phyloP scores from a whole-genome alignment of 768 basidiomycete species.

The Amanita muscaria region DNA sequence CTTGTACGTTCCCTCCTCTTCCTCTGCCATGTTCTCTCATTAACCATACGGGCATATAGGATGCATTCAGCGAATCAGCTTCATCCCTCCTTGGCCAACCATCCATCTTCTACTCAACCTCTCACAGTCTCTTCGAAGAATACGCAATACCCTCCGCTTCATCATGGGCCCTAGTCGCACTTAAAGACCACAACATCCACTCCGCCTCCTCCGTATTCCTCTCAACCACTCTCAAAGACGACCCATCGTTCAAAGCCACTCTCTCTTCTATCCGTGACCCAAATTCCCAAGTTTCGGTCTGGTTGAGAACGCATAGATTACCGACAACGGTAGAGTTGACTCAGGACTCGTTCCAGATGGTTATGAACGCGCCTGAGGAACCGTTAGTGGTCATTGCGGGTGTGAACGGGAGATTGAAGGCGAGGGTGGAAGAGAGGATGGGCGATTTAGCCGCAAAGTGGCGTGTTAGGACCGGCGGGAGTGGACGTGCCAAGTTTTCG shows the following conservation, averaged over 20 bases:
- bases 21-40: background rate
- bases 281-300: constrained; percentile 29
- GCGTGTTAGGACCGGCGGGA: constrained; percentile 38
- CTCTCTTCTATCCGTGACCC: background rate
- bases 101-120: constrained; percentile 32
- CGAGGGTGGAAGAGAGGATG: constrained; percentile 37
- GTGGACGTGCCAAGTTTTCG: constrained; percentile 29
- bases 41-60: constrained; percentile 15
- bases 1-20: constrained; percentile 20
- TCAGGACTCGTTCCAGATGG: constrained; percentile 68
- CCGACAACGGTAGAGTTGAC: constrained; percentile 69
- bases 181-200: constrained; percentile 48
- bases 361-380: constrained; percentile 73
- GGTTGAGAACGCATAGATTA: constrained; percentile 64
- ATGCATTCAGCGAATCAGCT: constrained; percentile 28
- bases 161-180: constrained; percentile 58
- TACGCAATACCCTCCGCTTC: constrained; percentile 31
- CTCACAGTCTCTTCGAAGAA: constrained; percentile 26
- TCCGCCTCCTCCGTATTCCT: constrained; percentile 39
- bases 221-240: constrained; percentile 14
- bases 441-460: constrained; percentile 50
- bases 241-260: background rate
- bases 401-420: constrained; percentile 26
- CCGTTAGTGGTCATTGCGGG: constrained; percentile 77
- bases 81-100: constrained; percentile 40